A percentile compares a stretch with the other conserved stretches of the same genome.
phyloP scores from a whole-genome alignment of 1,284 basidiomycete genomes.

The Heterobasidion occidentale region DNA sequence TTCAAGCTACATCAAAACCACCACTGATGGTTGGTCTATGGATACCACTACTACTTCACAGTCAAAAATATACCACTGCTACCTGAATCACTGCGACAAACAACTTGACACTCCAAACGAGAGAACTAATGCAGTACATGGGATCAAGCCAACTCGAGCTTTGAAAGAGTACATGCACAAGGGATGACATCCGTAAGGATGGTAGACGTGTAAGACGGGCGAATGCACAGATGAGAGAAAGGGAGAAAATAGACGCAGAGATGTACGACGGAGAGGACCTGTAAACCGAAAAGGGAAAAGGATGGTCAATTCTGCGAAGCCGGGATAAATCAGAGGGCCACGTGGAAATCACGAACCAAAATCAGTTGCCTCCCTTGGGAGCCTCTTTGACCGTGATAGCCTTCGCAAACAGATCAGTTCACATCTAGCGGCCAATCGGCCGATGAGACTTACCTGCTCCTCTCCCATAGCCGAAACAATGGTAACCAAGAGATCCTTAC shows the following conservation, averaged over 20 bases:
- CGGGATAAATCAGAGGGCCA: slow-evolving; percentile 5
- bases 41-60: background rate
- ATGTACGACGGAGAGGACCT: background rate
- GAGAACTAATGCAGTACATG: slow-evolving; percentile 11
- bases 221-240: slow-evolving; percentile 7
- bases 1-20: no score
- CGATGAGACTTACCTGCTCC: slow-evolving; percentile 58
- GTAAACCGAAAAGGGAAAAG: background rate
- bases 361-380: slow-evolving; percentile 43
- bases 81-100: background rate
- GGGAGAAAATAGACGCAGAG: slow-evolving; percentile 1
- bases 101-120: background rate
- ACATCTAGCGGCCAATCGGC: background rate
- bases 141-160: slow-evolving; percentile 11
- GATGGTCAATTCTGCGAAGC: background rate
- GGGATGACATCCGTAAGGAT: slow-evolving; percentile 12
- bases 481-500: slow-evolving; percentile 86
- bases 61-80: background rate
- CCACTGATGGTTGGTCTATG: background rate
- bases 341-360: background rate
- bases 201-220: slow-evolving; percentile 10
- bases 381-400: slow-evolving; percentile 84
- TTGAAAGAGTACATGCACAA: slow-evolving; percentile 14
- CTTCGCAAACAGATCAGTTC: slow-evolving; percentile 25
- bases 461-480: slow-evolving; percentile 90